Evolutionary conservation across 768 basidiomycete species (phyloP).

Genomic region (Boletus barrowsii): DNA sequence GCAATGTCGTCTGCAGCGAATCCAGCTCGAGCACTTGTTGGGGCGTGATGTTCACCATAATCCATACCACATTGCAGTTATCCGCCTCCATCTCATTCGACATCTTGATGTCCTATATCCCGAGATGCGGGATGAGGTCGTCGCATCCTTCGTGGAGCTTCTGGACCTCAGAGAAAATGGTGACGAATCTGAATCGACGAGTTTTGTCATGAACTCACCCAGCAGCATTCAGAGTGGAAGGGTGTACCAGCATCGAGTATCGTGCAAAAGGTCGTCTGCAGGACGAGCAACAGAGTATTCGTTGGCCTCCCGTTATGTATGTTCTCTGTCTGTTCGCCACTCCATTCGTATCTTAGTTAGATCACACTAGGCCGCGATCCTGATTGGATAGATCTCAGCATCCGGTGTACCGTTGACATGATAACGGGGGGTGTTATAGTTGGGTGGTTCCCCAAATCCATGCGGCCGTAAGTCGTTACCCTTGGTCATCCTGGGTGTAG

Average conservation of each 20-base stretch:
- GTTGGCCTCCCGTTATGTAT: constrained; percentile 32
- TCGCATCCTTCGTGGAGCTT: constrained; percentile 37
- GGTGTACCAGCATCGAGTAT: neutral
- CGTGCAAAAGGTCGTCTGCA: neutral
- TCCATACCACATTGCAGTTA: constrained; percentile 29
- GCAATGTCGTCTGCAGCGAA: constrained; percentile 20
- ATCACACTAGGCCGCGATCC: constrained; percentile 35
- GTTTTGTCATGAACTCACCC: neutral
- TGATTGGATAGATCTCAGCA: constrained; percentile 33
- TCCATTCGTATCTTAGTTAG: neutral
- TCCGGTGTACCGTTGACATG: constrained; percentile 31
- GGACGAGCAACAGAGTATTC: neutral
- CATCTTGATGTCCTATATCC: constrained; percentile 38
- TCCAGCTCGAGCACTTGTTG: constrained; percentile 39
- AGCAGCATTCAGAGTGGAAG: neutral
- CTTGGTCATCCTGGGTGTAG: neutral
- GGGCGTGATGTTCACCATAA: constrained; percentile 30
- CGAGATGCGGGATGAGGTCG: constrained; percentile 44
- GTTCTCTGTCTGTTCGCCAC: neutral
- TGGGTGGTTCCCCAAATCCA: neutral
- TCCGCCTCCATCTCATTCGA: constrained; percentile 28
- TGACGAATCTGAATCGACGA: neutral
- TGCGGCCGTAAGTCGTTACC: neutral
- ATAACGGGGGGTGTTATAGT: neutral
- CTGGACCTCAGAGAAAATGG: constrained; percentile 23